A percentile compares a stretch with the other conserved stretches of the same genome.
phyloP scores from a whole-genome alignment of 305 asterid species.

The Plantago coronopus region DNA sequence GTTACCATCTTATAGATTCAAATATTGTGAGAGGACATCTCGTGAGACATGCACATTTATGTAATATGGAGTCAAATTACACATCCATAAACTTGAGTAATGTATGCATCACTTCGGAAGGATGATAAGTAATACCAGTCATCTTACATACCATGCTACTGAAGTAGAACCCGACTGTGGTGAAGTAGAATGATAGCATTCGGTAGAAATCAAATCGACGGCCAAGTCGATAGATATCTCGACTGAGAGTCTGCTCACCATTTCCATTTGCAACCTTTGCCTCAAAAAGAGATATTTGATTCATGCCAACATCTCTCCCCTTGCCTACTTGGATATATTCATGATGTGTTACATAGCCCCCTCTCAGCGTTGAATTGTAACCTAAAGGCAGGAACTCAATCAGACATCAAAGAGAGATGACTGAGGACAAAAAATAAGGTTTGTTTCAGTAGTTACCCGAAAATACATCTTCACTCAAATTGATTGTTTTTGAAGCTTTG shows the following conservation, averaged over 20 bases:
- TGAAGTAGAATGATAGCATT: slow-evolving; percentile 27
- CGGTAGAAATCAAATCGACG: slow-evolving; percentile 31
- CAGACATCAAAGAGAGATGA: too few species aligned
- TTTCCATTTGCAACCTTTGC: slow-evolving; percentile 32
- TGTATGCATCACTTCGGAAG: not conserved
- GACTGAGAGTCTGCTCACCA: slow-evolving; percentile 31
- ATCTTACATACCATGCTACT: slow-evolving; percentile 22
- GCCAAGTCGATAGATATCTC: slow-evolving; percentile 29
- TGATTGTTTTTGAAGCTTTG: slow-evolving; percentile 93
- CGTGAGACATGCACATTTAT: too few species aligned
- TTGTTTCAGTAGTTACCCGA: slow-evolving; percentile 40
- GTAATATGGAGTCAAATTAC: too few species aligned
- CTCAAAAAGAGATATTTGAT: slow-evolving; percentile 30
- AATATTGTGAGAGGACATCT: too few species aligned
- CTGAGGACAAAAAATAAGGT: too few species aligned
- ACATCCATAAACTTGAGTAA: too few species aligned
- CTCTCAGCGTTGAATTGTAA: slow-evolving; percentile 27
- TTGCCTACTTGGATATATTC: slow-evolving; percentile 33
- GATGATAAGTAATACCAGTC: not conserved
- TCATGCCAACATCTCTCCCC: slow-evolving; percentile 33
- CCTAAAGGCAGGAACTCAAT: slow-evolving; percentile 8
- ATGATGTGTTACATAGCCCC: slow-evolving; percentile 29
- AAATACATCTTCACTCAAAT: slow-evolving; percentile 93
- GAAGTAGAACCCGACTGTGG: slow-evolving; percentile 29
- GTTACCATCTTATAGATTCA: too few species aligned